Evolutionary conservation across 2,329 filamentous ascomycete species (phyloP).

Genomic region (Xylaria sp.): DNA sequence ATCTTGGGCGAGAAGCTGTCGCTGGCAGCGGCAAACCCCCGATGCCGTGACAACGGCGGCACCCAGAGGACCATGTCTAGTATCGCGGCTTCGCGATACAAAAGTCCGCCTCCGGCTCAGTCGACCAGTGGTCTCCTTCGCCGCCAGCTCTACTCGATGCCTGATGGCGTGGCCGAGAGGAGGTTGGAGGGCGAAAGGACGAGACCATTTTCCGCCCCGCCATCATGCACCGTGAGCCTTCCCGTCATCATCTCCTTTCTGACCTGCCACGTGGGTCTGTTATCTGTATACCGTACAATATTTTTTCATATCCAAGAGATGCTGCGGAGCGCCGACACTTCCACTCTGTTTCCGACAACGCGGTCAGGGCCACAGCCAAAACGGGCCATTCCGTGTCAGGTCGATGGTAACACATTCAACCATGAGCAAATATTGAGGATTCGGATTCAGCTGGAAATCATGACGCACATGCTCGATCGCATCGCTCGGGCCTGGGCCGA

Average conservation of each 20-base stretch:
- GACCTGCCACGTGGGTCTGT: neutral
- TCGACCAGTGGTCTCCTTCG: neutral
- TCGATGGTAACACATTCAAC: neutral
- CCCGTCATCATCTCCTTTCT: neutral
- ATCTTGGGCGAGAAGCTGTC: neutral
- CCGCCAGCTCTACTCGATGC: neutral
- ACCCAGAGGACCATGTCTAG: neutral
- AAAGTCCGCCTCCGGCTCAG: neutral
- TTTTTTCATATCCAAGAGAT: neutral
- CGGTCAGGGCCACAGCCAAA: neutral
- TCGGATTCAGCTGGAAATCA: neutral
- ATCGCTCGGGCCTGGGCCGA: neutral
- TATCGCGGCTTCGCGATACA: neutral
- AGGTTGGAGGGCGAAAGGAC: neutral
- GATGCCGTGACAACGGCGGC: neutral
- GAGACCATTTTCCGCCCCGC: neutral
- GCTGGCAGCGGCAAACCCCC: neutral
- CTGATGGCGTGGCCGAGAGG: neutral
- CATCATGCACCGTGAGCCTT: neutral
- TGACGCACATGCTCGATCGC: conserved; percentile 10
- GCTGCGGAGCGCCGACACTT: neutral
- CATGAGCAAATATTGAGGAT: neutral
- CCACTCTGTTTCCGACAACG: too few species aligned
- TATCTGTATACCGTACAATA: neutral
- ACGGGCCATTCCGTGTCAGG: neutral